Evolutionary conservation across 805 yeast species (phyloP).

Genomic region (Ogataea corticis): DNA sequence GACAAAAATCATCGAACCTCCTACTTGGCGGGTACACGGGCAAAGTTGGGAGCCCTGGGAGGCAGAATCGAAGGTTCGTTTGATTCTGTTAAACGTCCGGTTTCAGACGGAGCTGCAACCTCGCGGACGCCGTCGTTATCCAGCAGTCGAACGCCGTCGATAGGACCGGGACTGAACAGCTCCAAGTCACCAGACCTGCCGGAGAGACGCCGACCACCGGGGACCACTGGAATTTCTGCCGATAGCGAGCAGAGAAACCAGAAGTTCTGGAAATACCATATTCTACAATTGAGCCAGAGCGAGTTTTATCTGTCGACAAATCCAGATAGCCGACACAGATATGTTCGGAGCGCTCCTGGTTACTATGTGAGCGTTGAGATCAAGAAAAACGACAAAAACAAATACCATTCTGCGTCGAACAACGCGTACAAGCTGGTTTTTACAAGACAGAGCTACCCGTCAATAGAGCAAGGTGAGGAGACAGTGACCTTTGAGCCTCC

Average conservation of each 20-base stretch:
- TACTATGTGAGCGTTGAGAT: slow-evolving; percentile 48
- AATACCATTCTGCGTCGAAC: slow-evolving; percentile 16
- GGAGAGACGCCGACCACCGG: background rate
- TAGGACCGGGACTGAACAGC: background rate
- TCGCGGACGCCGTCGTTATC: background rate
- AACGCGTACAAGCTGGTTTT: slow-evolving; percentile 37
- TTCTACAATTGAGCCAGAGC: slow-evolving; percentile 47
- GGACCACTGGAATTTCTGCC: background rate
- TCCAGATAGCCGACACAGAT: slow-evolving; percentile 60
- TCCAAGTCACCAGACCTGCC: background rate
- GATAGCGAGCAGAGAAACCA: slow-evolving; percentile 9
- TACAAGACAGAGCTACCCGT: slow-evolving; percentile 25
- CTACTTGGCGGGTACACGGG: slow-evolving; percentile 3
- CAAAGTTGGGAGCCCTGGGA: background rate
- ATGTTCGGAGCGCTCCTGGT: slow-evolving; percentile 63
- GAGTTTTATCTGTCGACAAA: slow-evolving; percentile 66
- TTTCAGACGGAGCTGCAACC: slow-evolving; percentile 1
- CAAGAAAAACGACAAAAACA: slow-evolving; percentile 9
- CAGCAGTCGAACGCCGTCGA: slow-evolving; percentile 2
- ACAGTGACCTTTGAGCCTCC: slow-evolving; percentile 12
- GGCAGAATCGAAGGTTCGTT: background rate
- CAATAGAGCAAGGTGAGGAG: background rate
- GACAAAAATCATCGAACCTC: slow-evolving; percentile 1
- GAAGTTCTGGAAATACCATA: slow-evolving; percentile 64
- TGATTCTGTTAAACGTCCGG: slow-evolving; percentile 1